Conservation (phyloP, 2,329 filamentous ascomycete genomes). For the Cercospora zeae-maydis region DNA sequence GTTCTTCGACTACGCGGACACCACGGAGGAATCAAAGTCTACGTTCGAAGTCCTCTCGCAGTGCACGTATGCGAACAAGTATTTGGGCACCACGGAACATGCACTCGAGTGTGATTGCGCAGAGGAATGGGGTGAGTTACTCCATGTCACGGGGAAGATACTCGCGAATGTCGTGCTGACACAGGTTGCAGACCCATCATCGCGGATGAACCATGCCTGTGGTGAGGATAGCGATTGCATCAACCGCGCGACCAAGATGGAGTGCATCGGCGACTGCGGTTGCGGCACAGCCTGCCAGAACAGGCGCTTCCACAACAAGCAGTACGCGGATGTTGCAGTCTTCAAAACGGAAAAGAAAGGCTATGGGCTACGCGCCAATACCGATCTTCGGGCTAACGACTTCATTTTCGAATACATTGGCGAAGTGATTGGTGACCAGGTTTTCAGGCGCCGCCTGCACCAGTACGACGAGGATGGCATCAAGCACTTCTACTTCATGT, state of each 20-base stretch:
- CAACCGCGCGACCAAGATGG: conserved; percentile 96
- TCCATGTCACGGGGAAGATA: background rate
- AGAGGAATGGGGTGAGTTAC: conserved; percentile 83
- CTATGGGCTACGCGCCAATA: conserved; percentile 81
- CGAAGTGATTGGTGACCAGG: conserved; percentile 91
- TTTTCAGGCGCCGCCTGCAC: conserved; percentile 83
- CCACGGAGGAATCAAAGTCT: conserved; percentile 68
- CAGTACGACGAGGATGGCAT: conserved; percentile 95
- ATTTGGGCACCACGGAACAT: conserved; percentile 86
- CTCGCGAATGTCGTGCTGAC: conserved; percentile 1
- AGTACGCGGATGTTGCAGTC: conserved; percentile 87
- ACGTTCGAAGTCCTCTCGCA: conserved; percentile 78
- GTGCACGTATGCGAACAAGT: conserved; percentile 88
- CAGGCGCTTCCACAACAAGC: conserved; percentile 84
- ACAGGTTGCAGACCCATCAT: conserved; percentile 45
- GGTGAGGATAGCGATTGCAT: conserved; percentile 97
- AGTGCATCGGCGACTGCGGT: conserved; percentile 82
- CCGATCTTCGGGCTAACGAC: conserved; percentile 72
- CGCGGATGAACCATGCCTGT: conserved; percentile 71
- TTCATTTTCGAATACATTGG: conserved; percentile 99
- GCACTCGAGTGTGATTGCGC: conserved; percentile 93
- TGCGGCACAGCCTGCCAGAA: conserved; percentile 89
- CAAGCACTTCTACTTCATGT: conserved; percentile 99
- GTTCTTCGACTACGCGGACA: conserved; percentile 72
- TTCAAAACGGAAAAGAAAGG: conserved; percentile 99